phyloP scores from a whole-genome alignment of 768 basidiomycete genomes.

The Hypholoma sublateritium region DNA sequence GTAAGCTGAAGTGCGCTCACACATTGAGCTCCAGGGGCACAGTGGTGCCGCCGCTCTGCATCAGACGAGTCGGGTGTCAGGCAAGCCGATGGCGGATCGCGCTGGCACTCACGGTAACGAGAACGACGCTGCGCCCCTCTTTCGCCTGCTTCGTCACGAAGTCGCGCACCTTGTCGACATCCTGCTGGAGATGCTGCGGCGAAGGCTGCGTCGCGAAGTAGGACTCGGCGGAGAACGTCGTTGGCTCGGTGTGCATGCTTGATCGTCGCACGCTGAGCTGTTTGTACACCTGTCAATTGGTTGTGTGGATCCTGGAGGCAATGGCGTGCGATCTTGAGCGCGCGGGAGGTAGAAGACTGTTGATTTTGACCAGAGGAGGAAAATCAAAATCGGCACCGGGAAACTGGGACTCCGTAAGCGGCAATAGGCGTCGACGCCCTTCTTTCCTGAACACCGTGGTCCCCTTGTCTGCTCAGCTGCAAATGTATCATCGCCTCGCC shows the following conservation, averaged over 20 bases:
- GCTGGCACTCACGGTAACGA: constrained; percentile 78
- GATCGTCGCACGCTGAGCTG: background rate
- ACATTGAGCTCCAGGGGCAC: constrained; percentile 98
- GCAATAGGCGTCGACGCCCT: background rate
- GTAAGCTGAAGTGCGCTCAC: constrained; percentile 54
- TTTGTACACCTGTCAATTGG: background rate
- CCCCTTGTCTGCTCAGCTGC: background rate
- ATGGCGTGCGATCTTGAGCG: background rate
- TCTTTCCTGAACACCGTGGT: background rate
- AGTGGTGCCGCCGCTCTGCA: constrained; percentile 95
- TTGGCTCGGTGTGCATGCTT: constrained; percentile 32
- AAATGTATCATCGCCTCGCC: background rate
- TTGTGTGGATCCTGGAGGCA: background rate
- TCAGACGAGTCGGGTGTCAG: constrained; percentile 10
- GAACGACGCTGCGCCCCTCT: constrained; percentile 74
- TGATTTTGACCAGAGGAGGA: background rate
- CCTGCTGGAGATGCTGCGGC: constrained; percentile 70
- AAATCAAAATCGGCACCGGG: background rate
- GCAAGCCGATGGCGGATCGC: background rate
- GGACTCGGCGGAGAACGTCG: constrained; percentile 77
- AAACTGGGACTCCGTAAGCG: constrained; percentile 1
- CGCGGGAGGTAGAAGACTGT: background rate
- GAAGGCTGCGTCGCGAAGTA: constrained; percentile 90
- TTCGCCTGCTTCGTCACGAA: constrained; percentile 73
- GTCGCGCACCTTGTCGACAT: constrained; percentile 58